Conservation (phyloP, 75 land plant genomes). For the Picea glauca region DNA sequence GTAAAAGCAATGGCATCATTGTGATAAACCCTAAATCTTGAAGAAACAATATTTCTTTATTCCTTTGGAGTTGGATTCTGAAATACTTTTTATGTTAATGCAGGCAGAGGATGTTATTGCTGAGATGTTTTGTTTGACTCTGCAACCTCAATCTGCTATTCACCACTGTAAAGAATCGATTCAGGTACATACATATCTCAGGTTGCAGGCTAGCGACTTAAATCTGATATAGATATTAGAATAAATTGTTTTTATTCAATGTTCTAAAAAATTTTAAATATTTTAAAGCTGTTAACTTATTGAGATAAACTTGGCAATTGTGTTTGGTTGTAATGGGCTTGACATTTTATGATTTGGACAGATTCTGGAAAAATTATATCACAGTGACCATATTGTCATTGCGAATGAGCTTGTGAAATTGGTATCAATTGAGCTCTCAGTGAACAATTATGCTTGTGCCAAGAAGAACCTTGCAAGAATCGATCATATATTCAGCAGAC, state of each 20-base stretch:
- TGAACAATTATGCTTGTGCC: constrained; percentile 22
- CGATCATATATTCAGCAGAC: constrained; percentile 29
- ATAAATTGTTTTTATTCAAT: background rate
- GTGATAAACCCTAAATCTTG: background rate
- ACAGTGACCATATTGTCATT: constrained; percentile 59
- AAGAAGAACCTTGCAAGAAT: constrained; percentile 23
- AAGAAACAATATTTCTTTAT: background rate
- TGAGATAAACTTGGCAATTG: background rate
- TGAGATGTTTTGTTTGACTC: constrained; percentile 43
- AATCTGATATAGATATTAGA: background rate
- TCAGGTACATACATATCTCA: constrained; percentile 35
- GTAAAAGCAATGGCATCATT: background rate
- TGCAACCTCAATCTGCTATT: constrained; percentile 42
- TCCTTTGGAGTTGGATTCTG: background rate
- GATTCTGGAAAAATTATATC: constrained; percentile 79
- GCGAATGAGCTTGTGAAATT: constrained; percentile 79
- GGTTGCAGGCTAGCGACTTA: background rate
- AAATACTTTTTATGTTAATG: constrained; percentile 9
- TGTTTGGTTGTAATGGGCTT: background rate
- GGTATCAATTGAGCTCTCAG: constrained; percentile 37
- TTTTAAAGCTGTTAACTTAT: background rate
- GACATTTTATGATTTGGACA: constrained; percentile 16
- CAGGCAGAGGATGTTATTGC: constrained; percentile 78
- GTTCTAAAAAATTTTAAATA: background rate
- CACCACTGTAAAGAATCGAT: constrained; percentile 60